Evolutionary conservation across 352 stramenopile genomes (phyloP).

Genomic region (Phytopythium helicoides): DNA sequence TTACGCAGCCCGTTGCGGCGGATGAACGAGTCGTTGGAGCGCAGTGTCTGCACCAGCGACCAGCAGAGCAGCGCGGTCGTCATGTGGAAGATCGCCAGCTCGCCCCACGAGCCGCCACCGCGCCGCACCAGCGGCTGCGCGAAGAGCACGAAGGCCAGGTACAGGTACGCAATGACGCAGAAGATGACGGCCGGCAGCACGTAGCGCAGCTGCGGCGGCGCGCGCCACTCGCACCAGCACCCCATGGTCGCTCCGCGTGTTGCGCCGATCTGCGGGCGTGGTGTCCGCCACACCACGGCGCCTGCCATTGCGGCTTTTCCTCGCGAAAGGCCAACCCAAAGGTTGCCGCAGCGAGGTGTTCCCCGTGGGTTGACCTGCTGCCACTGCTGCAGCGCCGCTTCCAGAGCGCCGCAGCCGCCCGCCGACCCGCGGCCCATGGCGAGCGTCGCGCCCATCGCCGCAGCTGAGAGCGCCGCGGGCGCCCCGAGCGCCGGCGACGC

Average conservation of each 20-base stretch:
- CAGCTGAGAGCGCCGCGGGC: not conserved
- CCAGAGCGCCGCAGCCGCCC: constrained; percentile 2
- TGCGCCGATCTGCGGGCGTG: too few relatives aligned
- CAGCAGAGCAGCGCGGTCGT: constrained; percentile 54
- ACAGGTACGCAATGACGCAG: constrained; percentile 59
- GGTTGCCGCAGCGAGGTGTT: too few relatives aligned
- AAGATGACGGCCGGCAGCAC: constrained; percentile 49
- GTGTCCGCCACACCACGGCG: too few relatives aligned
- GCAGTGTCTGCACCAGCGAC: constrained; percentile 55
- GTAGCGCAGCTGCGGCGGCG: constrained; percentile 50
- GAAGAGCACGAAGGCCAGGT: constrained; percentile 53
- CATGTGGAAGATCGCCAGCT: constrained; percentile 55
- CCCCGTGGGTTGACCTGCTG: too few relatives aligned
- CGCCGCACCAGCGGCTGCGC: constrained; percentile 46
- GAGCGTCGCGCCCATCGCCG: not conserved
- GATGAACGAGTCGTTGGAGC: constrained; percentile 59
- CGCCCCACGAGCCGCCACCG: constrained; percentile 17
- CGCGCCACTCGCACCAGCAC: constrained; percentile 65
- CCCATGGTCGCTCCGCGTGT: constrained; percentile 23
- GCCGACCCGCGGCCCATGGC: too few relatives aligned
- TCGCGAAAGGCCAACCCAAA: too few relatives aligned
- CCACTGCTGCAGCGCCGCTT: too few relatives aligned
- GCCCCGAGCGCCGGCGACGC: not conserved
- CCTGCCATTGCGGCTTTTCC: too few relatives aligned
- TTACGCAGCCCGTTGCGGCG: constrained; percentile 21